These are phyloP conservation scores for Tilletia horrida DNA, from an alignment of 1,284 basidiomycete species.

Conservation along the genomic window DNA sequence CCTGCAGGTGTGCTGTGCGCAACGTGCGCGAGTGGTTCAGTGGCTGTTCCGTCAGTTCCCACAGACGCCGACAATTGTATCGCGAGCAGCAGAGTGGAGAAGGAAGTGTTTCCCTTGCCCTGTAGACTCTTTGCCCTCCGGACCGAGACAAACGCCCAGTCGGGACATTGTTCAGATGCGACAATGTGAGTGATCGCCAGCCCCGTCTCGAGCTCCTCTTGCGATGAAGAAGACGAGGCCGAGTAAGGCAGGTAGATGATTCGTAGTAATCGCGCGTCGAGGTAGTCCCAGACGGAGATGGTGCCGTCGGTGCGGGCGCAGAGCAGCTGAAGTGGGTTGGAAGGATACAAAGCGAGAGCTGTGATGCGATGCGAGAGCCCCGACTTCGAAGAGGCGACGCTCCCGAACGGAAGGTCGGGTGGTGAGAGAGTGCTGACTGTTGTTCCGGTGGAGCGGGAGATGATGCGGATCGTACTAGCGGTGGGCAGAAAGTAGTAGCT, in stretches of 20 bases:
- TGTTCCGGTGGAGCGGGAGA: conserved; percentile 9
- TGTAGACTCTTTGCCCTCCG: conserved; percentile 57
- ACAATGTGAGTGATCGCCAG: conserved; percentile 72
- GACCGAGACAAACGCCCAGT: conserved; percentile 67
- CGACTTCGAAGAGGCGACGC: neutral
- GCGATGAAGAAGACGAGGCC: neutral
- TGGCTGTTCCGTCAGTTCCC: conserved; percentile 20
- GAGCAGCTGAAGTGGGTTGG: conserved; percentile 83
- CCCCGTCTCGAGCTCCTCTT: conserved; percentile 40
- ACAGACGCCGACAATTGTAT: conserved; percentile 29
- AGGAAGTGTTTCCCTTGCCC: conserved; percentile 6
- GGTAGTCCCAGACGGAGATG: conserved; percentile 87
- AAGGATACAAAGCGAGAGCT: conserved; percentile 72
- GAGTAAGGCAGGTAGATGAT: conserved; percentile 32
- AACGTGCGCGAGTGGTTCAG: neutral
- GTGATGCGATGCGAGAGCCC: conserved; percentile 58
- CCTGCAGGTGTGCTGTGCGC: conserved; percentile 9
- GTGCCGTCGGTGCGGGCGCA: conserved; percentile 79
- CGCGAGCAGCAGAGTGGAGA: conserved; percentile 38
- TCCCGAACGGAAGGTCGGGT: neutral
- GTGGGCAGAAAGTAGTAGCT: conserved; percentile 9
- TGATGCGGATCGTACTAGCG: neutral
- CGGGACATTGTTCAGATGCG: conserved; percentile 66
- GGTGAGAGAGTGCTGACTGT: neutral
- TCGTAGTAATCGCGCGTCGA: conserved; percentile 76